phyloP scores from a whole-genome alignment of 768 basidiomycete genomes.

The Rossbeevera mucosa region DNA sequence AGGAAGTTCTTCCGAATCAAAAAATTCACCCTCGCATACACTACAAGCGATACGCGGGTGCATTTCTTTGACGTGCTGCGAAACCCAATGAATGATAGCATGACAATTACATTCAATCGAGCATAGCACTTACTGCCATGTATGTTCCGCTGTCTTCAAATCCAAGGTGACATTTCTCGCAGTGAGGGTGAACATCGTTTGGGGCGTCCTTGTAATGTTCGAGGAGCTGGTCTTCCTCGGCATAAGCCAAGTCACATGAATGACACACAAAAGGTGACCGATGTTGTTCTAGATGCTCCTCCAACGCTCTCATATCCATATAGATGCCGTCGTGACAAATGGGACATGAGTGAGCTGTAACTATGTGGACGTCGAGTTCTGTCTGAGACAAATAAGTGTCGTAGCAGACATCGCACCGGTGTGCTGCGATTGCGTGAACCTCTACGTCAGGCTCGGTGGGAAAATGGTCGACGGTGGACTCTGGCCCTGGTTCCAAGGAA shows the following conservation, averaged over 20 bases:
- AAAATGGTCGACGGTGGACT: slow-evolving; percentile 8
- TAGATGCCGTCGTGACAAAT: slow-evolving; percentile 32
- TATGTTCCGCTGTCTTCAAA: slow-evolving; percentile 32
- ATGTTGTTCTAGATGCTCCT: slow-evolving; percentile 31
- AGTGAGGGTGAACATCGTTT: slow-evolving; percentile 34
- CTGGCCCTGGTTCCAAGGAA: slow-evolving; percentile 13
- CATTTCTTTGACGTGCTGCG: slow-evolving; percentile 35
- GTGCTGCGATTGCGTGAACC: neutral
- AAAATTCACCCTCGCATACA: slow-evolving; percentile 20
- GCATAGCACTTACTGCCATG: slow-evolving; percentile 24
- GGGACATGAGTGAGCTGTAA: slow-evolving; percentile 30
- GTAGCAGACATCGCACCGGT: slow-evolving; percentile 22
- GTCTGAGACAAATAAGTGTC: slow-evolving; percentile 20
- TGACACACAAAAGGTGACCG: slow-evolving; percentile 24
- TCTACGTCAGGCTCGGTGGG: slow-evolving; percentile 8
- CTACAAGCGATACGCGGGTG: slow-evolving; percentile 38
- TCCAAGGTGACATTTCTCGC: slow-evolving; percentile 30
- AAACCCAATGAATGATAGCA: slow-evolving; percentile 1
- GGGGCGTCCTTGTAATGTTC: slow-evolving; percentile 38
- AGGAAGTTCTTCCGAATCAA: slow-evolving; percentile 21
- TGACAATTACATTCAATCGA: neutral
- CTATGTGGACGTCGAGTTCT: slow-evolving; percentile 29
- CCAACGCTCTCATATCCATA: slow-evolving; percentile 19
- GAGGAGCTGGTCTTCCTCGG: slow-evolving; percentile 34
- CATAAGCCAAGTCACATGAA: slow-evolving; percentile 21